These are phyloP conservation scores for Ophiostoma piceae DNA, from an alignment of 2,329 filamentous ascomycete species.

Conservation along the genomic window DNA sequence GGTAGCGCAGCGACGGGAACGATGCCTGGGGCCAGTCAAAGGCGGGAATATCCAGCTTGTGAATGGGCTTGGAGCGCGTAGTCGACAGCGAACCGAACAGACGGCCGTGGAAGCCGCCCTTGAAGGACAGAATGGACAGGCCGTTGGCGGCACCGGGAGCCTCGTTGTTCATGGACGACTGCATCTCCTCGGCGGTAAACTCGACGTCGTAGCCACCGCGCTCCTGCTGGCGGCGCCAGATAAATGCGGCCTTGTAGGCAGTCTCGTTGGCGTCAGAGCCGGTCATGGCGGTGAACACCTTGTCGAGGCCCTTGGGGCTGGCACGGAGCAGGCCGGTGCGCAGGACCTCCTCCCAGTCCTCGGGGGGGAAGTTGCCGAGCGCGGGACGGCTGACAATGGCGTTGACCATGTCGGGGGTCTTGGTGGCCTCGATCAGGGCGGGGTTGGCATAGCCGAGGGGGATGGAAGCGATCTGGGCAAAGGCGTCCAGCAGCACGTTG, in stretches of 20 bases:
- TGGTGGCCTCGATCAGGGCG: conserved; percentile 61
- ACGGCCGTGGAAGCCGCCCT: conserved; percentile 81
- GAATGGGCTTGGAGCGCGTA: conserved; percentile 86
- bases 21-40: conserved; percentile 92
- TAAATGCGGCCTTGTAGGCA: conserved; percentile 92
- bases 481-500: conserved; percentile 65
- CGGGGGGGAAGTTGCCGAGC: conserved; percentile 81
- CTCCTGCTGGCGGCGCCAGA: conserved; percentile 77
- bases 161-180: conserved; percentile 73
- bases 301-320: conserved; percentile 74
- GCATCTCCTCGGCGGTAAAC: conserved; percentile 71
- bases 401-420: conserved; percentile 70
- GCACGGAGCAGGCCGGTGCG: conserved; percentile 74
- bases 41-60: conserved; percentile 90
- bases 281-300: conserved; percentile 85
- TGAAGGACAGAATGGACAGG: conserved; percentile 84
- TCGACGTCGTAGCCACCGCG: conserved; percentile 71
- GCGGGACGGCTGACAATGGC: conserved; percentile 84
- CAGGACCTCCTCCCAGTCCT: conserved; percentile 76
- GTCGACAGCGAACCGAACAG: conserved; percentile 83
- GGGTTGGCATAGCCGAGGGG: conserved; percentile 91
- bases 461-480: conserved; percentile 84
- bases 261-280: conserved; percentile 92
- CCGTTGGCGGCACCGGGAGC: conserved; percentile 62
- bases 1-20: conserved; percentile 81